phyloP scores from a whole-genome alignment of 345 rosid species.

The Melastoma malabathricum region DNA sequence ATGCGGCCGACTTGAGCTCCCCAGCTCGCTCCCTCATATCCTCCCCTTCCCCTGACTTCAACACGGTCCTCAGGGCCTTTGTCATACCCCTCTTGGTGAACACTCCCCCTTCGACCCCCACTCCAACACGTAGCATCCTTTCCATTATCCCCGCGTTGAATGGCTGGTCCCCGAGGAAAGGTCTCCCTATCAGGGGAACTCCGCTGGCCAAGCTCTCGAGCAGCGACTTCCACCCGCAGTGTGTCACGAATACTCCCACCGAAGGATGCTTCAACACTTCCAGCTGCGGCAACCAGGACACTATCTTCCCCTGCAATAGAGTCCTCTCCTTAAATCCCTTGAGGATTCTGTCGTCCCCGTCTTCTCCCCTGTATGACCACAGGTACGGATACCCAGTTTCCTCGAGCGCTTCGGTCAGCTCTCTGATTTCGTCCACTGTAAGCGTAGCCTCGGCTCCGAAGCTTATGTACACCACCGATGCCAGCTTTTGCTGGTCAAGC shows the following conservation, averaged over 20 bases:
- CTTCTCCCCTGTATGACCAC: slow-evolving; percentile 36
- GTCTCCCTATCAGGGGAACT: slow-evolving; percentile 39
- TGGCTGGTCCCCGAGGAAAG: slow-evolving; percentile 33
- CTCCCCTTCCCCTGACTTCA: slow-evolving; percentile 19
- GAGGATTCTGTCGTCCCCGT: too few relatives aligned
- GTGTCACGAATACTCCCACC: slow-evolving; percentile 38
- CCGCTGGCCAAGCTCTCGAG: slow-evolving; percentile 23
- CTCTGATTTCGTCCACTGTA: slow-evolving; percentile 28
- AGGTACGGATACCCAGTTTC: slow-evolving; percentile 26
- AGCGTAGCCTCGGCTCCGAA: slow-evolving; percentile 35
- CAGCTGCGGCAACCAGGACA: slow-evolving; percentile 46
- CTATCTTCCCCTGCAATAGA: slow-evolving; percentile 21
- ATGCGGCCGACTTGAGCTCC: slow-evolving; percentile 15
- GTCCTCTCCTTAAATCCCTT: slow-evolving; percentile 18
- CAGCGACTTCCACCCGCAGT: slow-evolving; percentile 44
- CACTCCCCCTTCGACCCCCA: slow-evolving; percentile 27
- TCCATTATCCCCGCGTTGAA: slow-evolving; percentile 22
- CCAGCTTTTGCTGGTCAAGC: slow-evolving; percentile 24
- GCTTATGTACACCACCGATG: slow-evolving; percentile 41
- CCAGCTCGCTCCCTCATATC: slow-evolving; percentile 20
- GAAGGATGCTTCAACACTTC: slow-evolving; percentile 25
- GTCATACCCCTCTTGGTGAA: slow-evolving; percentile 16
- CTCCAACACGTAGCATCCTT: slow-evolving; percentile 24
- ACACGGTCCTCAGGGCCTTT: slow-evolving; percentile 12
- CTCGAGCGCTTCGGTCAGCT: slow-evolving; percentile 31